Percentiles rank a stretch among this genome's conserved stretches.
Conservation (phyloP, 371 early-diverging fungal genomes). For the Gilbertella persicaria region DNA sequence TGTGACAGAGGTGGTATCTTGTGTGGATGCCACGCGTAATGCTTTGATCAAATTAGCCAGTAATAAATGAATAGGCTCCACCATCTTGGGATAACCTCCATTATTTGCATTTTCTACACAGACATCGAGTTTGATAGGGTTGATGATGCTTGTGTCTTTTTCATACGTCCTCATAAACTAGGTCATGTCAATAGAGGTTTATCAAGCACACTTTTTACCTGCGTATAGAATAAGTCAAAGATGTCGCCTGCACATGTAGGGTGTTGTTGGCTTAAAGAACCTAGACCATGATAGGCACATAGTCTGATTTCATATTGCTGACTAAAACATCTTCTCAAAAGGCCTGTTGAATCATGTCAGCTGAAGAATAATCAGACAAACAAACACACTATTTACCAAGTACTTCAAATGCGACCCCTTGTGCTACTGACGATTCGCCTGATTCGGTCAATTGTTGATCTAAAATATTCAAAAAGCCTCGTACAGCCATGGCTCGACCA, state of each 20-base stretch:
- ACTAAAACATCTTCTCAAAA: conserved; percentile 59
- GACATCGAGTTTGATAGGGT: conserved; percentile 48
- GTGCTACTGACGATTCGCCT: conserved; percentile 9
- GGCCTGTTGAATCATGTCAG: conserved; percentile 31
- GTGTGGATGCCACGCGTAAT: conserved; percentile 4
- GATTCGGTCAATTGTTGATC: conserved; percentile 20
- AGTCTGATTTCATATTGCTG: conserved; percentile 59
- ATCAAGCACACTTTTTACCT: conserved; percentile 31
- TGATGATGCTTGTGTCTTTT: conserved; percentile 24
- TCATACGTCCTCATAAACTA: conserved; percentile 40
- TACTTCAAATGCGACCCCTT: conserved; percentile 52
- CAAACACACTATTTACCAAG: conserved; percentile 35
- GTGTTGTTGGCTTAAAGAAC: conserved; percentile 33
- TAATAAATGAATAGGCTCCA: conserved; percentile 47
- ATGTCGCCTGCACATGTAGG: conserved; percentile 43
- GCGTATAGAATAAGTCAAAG: conserved; percentile 55
- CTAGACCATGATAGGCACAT: conserved; percentile 54
- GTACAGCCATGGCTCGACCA: conserved; percentile 58
- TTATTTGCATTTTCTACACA: conserved; percentile 50
- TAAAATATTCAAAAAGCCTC: conserved; percentile 57
- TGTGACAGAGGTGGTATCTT: conserved; percentile 9
- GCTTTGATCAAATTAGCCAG: conserved; percentile 33
- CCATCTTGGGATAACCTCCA: conserved; percentile 32
- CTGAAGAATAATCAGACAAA: not conserved
- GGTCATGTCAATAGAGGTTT: not conserved